Base-by-base conservation (phyloP, 345 rosid species). In the Salix dunnii region DNA sequence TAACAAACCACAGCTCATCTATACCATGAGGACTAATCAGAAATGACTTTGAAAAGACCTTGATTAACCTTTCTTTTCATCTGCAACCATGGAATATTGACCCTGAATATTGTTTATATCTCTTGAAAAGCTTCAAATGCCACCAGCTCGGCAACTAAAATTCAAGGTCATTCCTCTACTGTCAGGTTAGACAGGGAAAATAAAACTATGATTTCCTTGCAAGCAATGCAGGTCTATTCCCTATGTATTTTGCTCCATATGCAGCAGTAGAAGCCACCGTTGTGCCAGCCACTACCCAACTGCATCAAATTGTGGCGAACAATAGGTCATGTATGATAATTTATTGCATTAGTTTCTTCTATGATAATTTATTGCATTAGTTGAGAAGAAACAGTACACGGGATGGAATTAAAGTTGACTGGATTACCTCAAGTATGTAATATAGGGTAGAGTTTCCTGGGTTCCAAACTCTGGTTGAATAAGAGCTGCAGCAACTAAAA, bases 391-490 rank as follows among this genome's bases (percentile, higher is more conserved):
- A 28, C 21, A 21, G 23, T 2, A 33, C 46, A n/a, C 20, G 6
- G 5, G 27, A 20, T 21, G 16, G 35, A 67, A 6, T 20, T 16
- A 18, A 28, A 25, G 46, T 35, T n/a, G 30, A 20, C 13, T 17
- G 64, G 38, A 10, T 66, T 84, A 93, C 99, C 99, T 91, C 80
- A 93, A 82, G 86, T 88, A 92, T 58, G 90, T 89, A 76, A 93
- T 88, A 80, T 84, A 91, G 58, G 87, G 70, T 74, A 81, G 93
- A 31, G 97, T 91, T 60, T 92, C 92, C 38, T 51, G 51, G 18
- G 86, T 89, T 78, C 98, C 97, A 70, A 87, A 90, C 76, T 92
- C 97, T 2, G 97, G 98, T 76, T 96, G 97, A 68, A 96, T 91
- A n/a, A 93, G 85, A 49, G 99, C 98, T 2, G 86, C 92, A 30